These are phyloP conservation scores for Trichocomaceae sp. DNA, from an alignment of 2,329 filamentous ascomycete genomes.

Conservation along the genomic window DNA sequence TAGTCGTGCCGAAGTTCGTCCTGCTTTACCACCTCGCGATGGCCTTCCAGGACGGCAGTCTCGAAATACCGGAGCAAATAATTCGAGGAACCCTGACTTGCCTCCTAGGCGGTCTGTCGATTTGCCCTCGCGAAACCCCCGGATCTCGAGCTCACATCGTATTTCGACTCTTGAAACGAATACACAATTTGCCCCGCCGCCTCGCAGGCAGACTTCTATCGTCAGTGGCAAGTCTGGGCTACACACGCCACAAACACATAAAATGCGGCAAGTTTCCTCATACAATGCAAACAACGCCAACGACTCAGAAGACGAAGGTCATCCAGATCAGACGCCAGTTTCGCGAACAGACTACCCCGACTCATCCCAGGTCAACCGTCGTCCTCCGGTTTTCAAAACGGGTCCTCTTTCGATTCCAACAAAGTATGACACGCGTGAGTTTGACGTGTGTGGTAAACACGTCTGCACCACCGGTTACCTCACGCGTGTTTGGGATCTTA, in stretches of 20 bases:
- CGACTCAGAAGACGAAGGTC: constrained; percentile 47
- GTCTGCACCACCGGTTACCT: constrained; percentile 81
- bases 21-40: constrained; percentile 43
- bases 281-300: constrained; percentile 26
- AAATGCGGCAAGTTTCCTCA: constrained; percentile 19
- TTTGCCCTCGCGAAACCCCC: constrained; percentile 11
- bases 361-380: constrained; percentile 72
- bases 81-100: constrained; percentile 4
- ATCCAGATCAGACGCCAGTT: constrained; percentile 46
- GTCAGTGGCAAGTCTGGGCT: constrained; percentile 15
- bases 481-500: constrained; percentile 80
- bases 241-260: constrained; percentile 14
- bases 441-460: constrained; percentile 82
- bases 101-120: constrained; percentile 14
- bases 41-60: constrained; percentile 16
- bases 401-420: constrained; percentile 71
- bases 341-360: constrained; percentile 69
- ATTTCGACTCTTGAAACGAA: constrained; percentile 18
- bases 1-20: constrained; percentile 40
- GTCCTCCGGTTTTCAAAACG: constrained; percentile 67
- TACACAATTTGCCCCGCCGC: constrained; percentile 25
- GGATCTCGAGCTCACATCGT: constrained; percentile 14
- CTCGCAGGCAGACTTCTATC: constrained; percentile 23
- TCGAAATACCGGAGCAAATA: background rate
- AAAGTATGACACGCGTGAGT: constrained; percentile 77